A percentile compares a stretch with the other conserved stretches of the same genome.
Conservation (phyloP, 441 rosid genomes). For the Metrosideros polymorpha region DNA sequence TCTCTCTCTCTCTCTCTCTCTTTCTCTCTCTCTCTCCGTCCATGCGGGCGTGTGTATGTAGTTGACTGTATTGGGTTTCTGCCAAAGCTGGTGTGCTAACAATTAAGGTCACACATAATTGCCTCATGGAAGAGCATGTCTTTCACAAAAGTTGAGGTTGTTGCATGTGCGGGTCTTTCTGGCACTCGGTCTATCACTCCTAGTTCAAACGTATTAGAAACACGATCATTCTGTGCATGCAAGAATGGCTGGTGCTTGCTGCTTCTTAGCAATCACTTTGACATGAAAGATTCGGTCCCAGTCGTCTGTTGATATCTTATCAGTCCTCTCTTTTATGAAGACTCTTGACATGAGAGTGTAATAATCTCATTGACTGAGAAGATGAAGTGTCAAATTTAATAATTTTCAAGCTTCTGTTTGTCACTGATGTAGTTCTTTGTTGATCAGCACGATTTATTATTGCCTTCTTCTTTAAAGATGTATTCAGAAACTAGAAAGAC, state of each 20-base stretch:
- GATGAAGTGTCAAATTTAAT: background rate
- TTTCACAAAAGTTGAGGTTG: background rate
- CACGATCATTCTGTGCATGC: background rate
- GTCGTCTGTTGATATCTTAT: background rate
- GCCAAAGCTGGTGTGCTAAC: constrained; percentile 9
- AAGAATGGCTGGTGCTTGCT: background rate
- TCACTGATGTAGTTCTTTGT: background rate
- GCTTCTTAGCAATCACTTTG: background rate
- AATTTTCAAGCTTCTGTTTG: background rate
- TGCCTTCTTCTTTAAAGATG: background rate
- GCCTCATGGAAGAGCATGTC: background rate
- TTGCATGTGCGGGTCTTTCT: constrained; percentile 13
- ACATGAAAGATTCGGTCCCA: background rate
- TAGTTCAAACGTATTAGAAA: background rate
- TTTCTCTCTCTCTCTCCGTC: background rate
- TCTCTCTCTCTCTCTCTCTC: constrained; percentile 8
- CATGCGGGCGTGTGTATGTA: background rate
- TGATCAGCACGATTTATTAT: background rate
- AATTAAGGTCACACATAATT: constrained; percentile 13
- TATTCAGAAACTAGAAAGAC: background rate
- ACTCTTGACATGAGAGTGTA: background rate
- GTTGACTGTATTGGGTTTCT: constrained; percentile 12
- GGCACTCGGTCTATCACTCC: background rate
- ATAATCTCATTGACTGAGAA: background rate
- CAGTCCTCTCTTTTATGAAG: background rate